phyloP scores from a whole-genome alignment of 371 early-diverging fungal species.

The Batrachochytrium dendrobatidis region DNA sequence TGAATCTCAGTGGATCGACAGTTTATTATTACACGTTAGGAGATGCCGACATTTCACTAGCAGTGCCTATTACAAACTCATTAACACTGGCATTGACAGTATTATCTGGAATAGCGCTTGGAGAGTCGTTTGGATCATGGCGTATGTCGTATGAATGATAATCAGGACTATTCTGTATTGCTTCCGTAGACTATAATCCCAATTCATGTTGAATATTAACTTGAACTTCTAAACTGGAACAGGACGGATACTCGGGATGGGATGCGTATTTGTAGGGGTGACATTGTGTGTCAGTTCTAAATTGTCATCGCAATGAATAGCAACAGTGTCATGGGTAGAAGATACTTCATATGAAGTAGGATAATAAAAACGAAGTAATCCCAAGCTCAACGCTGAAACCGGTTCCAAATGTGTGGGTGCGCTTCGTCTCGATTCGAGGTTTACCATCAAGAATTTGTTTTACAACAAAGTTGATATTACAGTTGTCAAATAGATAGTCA shows the following conservation, averaged over 20 bases:
- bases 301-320: neutral
- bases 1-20: constrained; percentile 84
- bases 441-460: too few species aligned
- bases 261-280: neutral
- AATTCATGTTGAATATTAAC: too few species aligned
- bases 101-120: constrained; percentile 69
- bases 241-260: neutral
- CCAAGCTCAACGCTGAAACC: too few species aligned
- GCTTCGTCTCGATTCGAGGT: too few species aligned
- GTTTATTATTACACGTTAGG: constrained; percentile 89
- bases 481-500: too few species aligned
- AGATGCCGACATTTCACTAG: constrained; percentile 72
- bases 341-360: too few species aligned
- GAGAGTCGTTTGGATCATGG: constrained; percentile 57
- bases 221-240: neutral
- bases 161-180: too few species aligned
- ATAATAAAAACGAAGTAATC: too few species aligned
- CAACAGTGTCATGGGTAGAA: too few species aligned
- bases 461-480: too few species aligned
- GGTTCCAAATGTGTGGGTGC: too few species aligned
- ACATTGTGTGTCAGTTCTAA: neutral
- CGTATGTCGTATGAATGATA: constrained; percentile 9
- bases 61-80: constrained; percentile 87
- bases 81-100: constrained; percentile 80
- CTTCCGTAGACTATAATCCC: too few species aligned